phyloP scores from a whole-genome alignment of 768 basidiomycete genomes.

The Lentinula sp. region DNA sequence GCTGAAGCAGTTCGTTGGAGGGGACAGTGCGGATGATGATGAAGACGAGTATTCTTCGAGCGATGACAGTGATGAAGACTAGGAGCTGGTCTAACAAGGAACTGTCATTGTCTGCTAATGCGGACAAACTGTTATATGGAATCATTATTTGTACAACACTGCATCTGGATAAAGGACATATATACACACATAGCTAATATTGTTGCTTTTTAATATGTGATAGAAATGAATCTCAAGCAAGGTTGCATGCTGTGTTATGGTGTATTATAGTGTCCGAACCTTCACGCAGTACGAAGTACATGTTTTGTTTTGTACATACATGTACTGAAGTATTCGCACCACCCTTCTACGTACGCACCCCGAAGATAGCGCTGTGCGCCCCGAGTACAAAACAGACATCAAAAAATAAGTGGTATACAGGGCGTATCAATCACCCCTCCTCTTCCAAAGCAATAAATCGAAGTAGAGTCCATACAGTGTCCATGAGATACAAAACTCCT shows the following conservation, averaged over 20 bases:
- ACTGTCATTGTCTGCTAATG: not conserved
- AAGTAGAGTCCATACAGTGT: not conserved
- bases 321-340: not conserved
- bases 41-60: constrained; percentile 50
- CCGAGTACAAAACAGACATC: not conserved
- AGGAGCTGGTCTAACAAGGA: constrained; percentile 1
- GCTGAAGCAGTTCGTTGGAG: constrained; percentile 40
- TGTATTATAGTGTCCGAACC: too few species aligned
- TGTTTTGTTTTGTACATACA: too few species aligned
- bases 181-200: not conserved
- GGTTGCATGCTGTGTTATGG: too few species aligned
- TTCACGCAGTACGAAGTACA: too few species aligned
- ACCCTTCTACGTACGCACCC: not conserved
- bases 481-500: not conserved
- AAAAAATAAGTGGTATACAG: constrained; percentile 13
- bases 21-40: constrained; percentile 30
- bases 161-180: not conserved
- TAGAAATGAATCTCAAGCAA: too few species aligned
- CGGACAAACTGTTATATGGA: not conserved
- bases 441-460: not conserved
- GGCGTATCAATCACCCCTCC: constrained; percentile 16
- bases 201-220: not conserved
- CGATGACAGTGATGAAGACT: constrained; percentile 52
- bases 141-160: not conserved
- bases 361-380: too few species aligned